Evolutionary conservation across 1,139 yeast species (phyloP), one percentile per base, ranked within the genome.

Genomic region (Zygosaccharomyces sapae): DNA sequence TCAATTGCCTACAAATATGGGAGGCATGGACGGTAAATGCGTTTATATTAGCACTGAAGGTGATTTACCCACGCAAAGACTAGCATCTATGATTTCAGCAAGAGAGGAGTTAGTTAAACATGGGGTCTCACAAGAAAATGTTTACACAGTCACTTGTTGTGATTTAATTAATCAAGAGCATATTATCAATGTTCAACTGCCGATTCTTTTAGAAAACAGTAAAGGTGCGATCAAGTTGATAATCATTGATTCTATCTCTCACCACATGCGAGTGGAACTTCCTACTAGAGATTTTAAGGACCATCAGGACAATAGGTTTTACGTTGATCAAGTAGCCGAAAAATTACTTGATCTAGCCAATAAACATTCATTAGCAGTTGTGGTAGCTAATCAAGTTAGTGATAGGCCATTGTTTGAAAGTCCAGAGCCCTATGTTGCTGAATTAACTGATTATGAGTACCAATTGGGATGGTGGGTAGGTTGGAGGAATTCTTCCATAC

Each of bases 181-280:
- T 58, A 79, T 87, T 10, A 51, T 89, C 4, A 75, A 72, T 51
- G 83, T 84, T 18, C 95, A 86, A 58, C 67, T 89, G 3, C 95
- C 95, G 0, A 65, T 74, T 1, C 62, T 80, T 37, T 60, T 82
- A 8, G 68, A 72, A 25, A 63, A 74, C 39, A 69, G 72, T 41
- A 55, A 60, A 8, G 65, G 65, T 3, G 61, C 69, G 2, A 72
- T 80, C 2, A 81, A 77, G 38, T 57, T 85, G 18, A 70, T 89
- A 0, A 72, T 87, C 0, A 73, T 89, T 7, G 97, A 89, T 65
- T 85, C 95, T 33, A 80, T 89, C n/a, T 87, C 96, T 0, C 94
- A 88, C 53, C 96, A 87, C 62, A 70, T 84, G 44, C 69, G 96
- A 48, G 80, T 84, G 2, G 94, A 85, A 55, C 72, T 81, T 37